Base-by-base conservation (phyloP, 2,329 filamentous ascomycete genomes). In the Colletotrichum sp. region DNA sequence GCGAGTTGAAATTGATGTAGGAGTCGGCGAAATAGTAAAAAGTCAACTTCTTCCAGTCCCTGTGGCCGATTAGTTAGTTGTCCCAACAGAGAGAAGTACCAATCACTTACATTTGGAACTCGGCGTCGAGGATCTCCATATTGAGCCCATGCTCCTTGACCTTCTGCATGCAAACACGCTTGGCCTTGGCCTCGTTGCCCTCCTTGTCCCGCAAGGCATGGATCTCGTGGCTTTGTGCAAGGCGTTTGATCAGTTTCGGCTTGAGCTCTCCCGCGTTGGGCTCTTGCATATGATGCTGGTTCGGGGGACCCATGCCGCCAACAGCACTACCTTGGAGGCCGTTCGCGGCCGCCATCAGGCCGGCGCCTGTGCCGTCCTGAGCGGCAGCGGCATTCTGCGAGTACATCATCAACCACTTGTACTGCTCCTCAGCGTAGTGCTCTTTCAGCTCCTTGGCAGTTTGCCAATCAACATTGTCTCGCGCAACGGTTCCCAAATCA, bases 321-420 rank as follows among this genome's bases (percentile, higher is more conserved):
- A 95, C 92, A 59, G 94, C 92, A 81, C 94, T 94, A 71, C 92
- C 92, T 77, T 93, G 92, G 76, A 93, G 87, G 62, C 91, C 90
- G 79, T 90, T 92, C 16, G 93, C 87, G 16, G 91, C 90, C 12
- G 93, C 90, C 85, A 94, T 90, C 69, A 93, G 88, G 32, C 93
- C 92, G 68, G 90, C 89, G 44, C 90, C 89, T 8, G 90, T 87
- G 28, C 91, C 90, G 77, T 93, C 92, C 72, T 92, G 89, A 26
- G 89, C 90, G 26, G 89, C 90, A 44, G 90, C 90, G 9, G 92
- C 95, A 82, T 92, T 95, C 83, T 96, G 94, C 2, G 96, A 98
- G 84, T 98, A 99, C 95, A 99, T 97, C 94, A 99, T 98, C 69
- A 99, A 90, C 95, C 96, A 99, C 82, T 96, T 96, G 87, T 98